Evolutionary conservation across 257 asterid genomes (phyloP).

Genomic region (Vinca minor): DNA sequence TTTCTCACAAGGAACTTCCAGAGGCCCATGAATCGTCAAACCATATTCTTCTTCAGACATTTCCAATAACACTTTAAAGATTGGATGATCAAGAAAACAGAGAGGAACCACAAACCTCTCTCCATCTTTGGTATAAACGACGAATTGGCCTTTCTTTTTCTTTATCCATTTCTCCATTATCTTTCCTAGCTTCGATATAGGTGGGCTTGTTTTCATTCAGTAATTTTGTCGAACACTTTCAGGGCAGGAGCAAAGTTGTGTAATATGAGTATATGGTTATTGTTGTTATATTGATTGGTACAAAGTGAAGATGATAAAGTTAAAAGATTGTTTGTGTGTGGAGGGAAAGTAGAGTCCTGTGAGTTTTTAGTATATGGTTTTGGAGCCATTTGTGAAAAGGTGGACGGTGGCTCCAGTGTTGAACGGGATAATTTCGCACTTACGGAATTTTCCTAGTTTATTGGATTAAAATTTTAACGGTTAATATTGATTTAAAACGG

Average conservation of each 20-base stretch:
- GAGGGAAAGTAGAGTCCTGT: constrained; percentile 23
- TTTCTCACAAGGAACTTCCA: constrained; percentile 40
- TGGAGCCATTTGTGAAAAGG: not conserved
- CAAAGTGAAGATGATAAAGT: constrained; percentile 19
- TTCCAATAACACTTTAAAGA: constrained; percentile 41
- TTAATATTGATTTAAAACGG: no score
- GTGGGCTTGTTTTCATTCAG: constrained; percentile 29
- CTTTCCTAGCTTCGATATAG: constrained; percentile 32
- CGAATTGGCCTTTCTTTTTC: constrained; percentile 33
- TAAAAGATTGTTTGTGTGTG: constrained; percentile 35
- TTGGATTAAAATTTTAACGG: no score
- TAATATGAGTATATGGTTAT: no score
- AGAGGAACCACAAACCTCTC: constrained; percentile 32
- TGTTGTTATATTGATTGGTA: no score
- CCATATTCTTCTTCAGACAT: constrained; percentile 60
- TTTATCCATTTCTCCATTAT: constrained; percentile 29
- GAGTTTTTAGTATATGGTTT: constrained; percentile 4
- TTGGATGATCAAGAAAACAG: constrained; percentile 39
- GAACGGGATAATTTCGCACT: no score
- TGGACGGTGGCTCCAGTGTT: no score
- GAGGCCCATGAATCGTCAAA: constrained; percentile 29
- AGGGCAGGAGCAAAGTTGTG: not conserved
- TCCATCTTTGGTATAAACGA: constrained; percentile 43
- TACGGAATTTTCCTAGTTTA: no score
- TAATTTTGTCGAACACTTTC: not conserved